phyloP scores from a whole-genome alignment of 2,329 filamentous ascomycete species.

The Monosporascus sp. region DNA sequence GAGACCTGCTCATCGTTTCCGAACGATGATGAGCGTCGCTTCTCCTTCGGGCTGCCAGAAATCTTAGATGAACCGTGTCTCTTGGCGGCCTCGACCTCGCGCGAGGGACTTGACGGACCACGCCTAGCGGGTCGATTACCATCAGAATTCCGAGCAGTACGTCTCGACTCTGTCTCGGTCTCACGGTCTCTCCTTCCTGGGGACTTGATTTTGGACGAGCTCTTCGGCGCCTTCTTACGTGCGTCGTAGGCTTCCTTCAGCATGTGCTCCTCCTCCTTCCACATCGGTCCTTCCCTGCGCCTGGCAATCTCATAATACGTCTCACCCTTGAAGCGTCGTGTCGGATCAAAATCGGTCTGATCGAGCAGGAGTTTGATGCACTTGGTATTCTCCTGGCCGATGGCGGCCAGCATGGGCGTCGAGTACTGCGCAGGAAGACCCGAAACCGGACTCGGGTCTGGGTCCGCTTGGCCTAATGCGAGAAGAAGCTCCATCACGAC shows the following conservation, averaged over 20 bases:
- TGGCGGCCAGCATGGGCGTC: conserved; percentile 90
- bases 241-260: conserved; percentile 71
- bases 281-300: conserved; percentile 76
- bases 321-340: conserved; percentile 67
- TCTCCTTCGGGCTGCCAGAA: conserved; percentile 43
- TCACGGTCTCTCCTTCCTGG: conserved; percentile 38
- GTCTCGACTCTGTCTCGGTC: conserved; percentile 37
- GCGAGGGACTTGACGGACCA: conserved; percentile 43
- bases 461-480: conserved; percentile 59
- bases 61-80: conserved; percentile 32
- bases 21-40: conserved; percentile 39
- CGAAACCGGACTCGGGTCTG: conserved; percentile 63
- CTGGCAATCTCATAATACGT: conserved; percentile 85
- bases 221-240: conserved; percentile 49
- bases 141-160: conserved; percentile 38
- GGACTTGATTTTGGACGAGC: conserved; percentile 44
- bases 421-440: conserved; percentile 64
- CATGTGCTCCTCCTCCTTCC: conserved; percentile 81
- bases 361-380: conserved; percentile 76
- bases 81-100: conserved; percentile 40
- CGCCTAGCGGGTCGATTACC: conserved; percentile 36
- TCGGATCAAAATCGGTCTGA: conserved; percentile 76
- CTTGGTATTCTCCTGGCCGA: conserved; percentile 80
- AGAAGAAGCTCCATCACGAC: conserved; percentile 76
- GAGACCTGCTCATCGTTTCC: conserved; percentile 42